phyloP scores from a whole-genome alignment of 768 basidiomycete species.

The Dioszegia aurantiaca region DNA sequence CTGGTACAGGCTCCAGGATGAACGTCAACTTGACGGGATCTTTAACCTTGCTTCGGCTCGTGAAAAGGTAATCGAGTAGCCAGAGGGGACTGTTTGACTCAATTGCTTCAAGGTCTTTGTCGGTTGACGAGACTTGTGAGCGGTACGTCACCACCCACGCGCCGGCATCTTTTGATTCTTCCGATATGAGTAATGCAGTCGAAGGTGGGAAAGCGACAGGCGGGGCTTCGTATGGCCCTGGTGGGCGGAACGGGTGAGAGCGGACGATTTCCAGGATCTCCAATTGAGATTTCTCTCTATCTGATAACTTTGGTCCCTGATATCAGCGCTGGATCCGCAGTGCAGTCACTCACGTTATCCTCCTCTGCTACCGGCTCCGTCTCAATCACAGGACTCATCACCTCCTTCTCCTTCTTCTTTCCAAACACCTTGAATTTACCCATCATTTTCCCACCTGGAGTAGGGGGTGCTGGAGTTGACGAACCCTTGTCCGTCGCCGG shows the following conservation, averaged over 20 bases:
- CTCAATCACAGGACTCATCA: slow-evolving; percentile 34
- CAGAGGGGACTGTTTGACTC: slow-evolving; percentile 61
- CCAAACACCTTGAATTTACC: slow-evolving; percentile 70
- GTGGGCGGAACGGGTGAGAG: slow-evolving; percentile 58
- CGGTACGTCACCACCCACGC: slow-evolving; percentile 74
- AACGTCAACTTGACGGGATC: slow-evolving; percentile 77
- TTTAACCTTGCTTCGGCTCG: slow-evolving; percentile 58
- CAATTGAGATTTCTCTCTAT: slow-evolving; percentile 49
- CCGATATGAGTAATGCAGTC: slow-evolving; percentile 71
- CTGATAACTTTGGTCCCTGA: slow-evolving; percentile 37
- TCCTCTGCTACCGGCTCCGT: slow-evolving; percentile 23
- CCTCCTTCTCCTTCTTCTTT: slow-evolving; percentile 37
- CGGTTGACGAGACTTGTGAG: slow-evolving; percentile 63
- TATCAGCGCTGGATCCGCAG: neutral
- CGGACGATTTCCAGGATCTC: slow-evolving; percentile 52
- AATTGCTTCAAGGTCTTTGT: slow-evolving; percentile 59
- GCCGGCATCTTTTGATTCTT: slow-evolving; percentile 63
- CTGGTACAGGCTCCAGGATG: slow-evolving; percentile 69
- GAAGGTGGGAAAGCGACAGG: slow-evolving; percentile 61
- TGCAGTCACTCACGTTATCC: slow-evolving; percentile 30
- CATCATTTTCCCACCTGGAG: slow-evolving; percentile 58
- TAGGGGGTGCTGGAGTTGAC: slow-evolving; percentile 6
- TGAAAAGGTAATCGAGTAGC: slow-evolving; percentile 80
- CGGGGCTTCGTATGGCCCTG: slow-evolving; percentile 70
- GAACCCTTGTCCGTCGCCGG: slow-evolving; percentile 36